Conservation (phyloP, 2,329 filamentous ascomycete species). For the Fusarium keratoplasticum region DNA sequence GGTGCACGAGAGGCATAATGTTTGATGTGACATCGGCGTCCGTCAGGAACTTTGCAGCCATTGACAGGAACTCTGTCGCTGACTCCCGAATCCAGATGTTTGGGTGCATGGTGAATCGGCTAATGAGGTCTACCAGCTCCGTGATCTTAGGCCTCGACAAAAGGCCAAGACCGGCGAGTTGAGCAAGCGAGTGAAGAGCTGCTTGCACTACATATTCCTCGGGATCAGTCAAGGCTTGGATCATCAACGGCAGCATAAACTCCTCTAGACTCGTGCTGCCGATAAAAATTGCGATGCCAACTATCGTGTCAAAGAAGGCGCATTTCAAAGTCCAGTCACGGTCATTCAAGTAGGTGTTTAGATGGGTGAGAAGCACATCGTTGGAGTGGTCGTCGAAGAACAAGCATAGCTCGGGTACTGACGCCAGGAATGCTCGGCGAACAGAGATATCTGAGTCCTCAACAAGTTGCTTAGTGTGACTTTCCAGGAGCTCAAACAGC, state of each 20-base stretch:
- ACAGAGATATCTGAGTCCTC: conserved; percentile 90
- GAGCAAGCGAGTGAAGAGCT: conserved; percentile 86
- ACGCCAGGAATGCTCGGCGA: conserved; percentile 88
- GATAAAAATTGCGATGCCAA: conserved; percentile 91
- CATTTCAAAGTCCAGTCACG: conserved; percentile 97
- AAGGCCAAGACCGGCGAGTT: conserved; percentile 88
- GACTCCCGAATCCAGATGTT: conserved; percentile 96
- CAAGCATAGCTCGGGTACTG: conserved; percentile 90
- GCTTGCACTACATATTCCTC: conserved; percentile 96
- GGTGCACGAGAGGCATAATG: conserved; percentile 80
- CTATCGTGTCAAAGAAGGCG: conserved; percentile 94
- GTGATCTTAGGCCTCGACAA: conserved; percentile 87
- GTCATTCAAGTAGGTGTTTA: conserved; percentile 98
- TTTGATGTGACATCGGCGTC: conserved; percentile 86
- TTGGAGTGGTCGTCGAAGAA: conserved; percentile 96
- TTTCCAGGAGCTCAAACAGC: conserved; percentile 85
- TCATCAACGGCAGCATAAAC: conserved; percentile 95
- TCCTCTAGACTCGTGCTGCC: conserved; percentile 91
- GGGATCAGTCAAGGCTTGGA: conserved; percentile 90
- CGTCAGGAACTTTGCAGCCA: conserved; percentile 80
- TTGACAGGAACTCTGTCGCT: conserved; percentile 83
- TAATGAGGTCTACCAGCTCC: conserved; percentile 87
- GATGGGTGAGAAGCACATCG: conserved; percentile 93
- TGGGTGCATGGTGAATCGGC: conserved; percentile 90
- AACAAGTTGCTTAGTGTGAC: conserved; percentile 88